Base-by-base conservation (phyloP, 352 stramenopile genomes). In the Phytopythium litorale region DNA sequence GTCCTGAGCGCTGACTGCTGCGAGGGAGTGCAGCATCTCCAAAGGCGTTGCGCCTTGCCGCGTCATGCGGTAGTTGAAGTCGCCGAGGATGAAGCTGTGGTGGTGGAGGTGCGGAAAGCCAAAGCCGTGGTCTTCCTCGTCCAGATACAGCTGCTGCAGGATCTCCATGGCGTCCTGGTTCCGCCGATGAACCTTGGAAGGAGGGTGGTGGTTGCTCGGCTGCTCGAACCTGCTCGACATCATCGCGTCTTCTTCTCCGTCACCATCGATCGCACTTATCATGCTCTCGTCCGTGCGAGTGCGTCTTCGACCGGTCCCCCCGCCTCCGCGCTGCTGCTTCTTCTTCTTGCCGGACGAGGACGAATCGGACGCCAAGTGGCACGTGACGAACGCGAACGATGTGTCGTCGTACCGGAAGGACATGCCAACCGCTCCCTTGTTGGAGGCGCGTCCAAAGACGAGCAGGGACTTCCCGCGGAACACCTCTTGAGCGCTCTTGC, bases 361-460 rank as follows among this genome's bases (percentile, higher is more conserved):
- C 13, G 83, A 91, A 69, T 97, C 89, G 5, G 90, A 96, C 28
- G 89, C 81, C 32, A 97, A 73, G 64, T 97, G 90, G 49, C 85
- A 94, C 23, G 83, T 92, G 46, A 96, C 81, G 30, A 97, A 96
- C 6, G 83, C 84, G 59, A 97, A 92, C 7, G 83, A 93, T 6
- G 83, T 88, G 71, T 96, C 84, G 60, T 92, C 85, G 62, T 93
- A 94, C 4, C 88, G 86, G 64, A 97, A 93, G 0, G 80, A 84
- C 60, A 97, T 84, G 7, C 89, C 88, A 21, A 97, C 89, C 3
- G 87, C 87, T 50, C 91, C 91, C 73, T 97, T 97, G 76, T 97
- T 97, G 13, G 86, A 91, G 32, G 89, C 69, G 8, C 84, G 81
- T 1, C 84, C 83, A 37, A 95, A 89, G 0, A 94, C 58, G 11